A percentile compares a stretch with the other conserved stretches of the same genome.
phyloP scores from a whole-genome alignment of 108 stramenopile species.

The Cyclotella sp. region DNA sequence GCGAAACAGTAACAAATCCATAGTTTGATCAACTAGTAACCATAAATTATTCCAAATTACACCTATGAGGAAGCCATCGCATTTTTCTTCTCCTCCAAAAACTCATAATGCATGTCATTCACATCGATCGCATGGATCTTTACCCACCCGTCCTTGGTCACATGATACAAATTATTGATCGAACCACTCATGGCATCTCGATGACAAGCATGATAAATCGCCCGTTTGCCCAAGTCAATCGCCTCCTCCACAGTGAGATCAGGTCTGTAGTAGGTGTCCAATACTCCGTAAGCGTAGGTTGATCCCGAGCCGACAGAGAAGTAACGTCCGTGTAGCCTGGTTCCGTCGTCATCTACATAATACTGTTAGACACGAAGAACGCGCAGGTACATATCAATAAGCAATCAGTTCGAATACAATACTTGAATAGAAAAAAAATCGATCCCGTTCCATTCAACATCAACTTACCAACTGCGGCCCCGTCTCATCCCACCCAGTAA shows the following conservation, averaged over 20 bases:
- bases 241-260: conserved; percentile 99
- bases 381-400: no score
- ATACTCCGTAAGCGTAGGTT: conserved; percentile 99
- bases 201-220: conserved; percentile 99
- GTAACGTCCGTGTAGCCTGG: conserved; percentile 95
- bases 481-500: conserved; percentile 98
- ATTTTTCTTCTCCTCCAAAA: conserved; percentile 85
- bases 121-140: conserved; percentile 97
- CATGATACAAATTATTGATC: conserved; percentile 96
- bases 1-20: no score
- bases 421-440: not conserved
- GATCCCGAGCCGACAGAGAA: conserved; percentile 99
- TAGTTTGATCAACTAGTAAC: no score
- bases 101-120: conserved; percentile 98
- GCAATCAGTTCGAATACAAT: no score
- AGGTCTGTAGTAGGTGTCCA: conserved; percentile 93
- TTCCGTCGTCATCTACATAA: conserved; percentile 99
- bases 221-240: conserved; percentile 98
- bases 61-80: conserved; percentile 62
- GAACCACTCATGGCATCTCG: conserved; percentile 99
- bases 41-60: no score
- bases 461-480: conserved; percentile 90
- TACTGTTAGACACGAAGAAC: conserved; percentile 48
- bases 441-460: not conserved
- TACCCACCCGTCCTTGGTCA: conserved; percentile 96